phyloP scores from a whole-genome alignment of 2,329 filamentous ascomycete species.

The Fusarium miscanthi region DNA sequence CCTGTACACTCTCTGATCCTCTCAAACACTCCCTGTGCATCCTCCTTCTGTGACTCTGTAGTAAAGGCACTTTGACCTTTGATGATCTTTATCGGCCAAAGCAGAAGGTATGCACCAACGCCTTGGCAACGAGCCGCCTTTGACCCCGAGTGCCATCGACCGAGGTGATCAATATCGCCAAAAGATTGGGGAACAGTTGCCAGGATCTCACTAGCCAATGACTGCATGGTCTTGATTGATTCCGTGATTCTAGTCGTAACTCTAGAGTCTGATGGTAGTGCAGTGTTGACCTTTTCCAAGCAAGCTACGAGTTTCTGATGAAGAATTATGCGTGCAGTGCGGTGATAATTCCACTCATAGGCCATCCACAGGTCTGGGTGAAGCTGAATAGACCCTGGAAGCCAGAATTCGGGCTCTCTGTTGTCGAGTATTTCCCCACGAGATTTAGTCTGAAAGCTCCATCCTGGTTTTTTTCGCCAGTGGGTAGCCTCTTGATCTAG shows the following conservation, averaged over 20 bases:
- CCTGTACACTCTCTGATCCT: conserved; percentile 54
- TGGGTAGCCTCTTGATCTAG: conserved; percentile 47
- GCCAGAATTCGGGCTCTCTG: not conserved
- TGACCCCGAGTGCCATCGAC: conserved; percentile 7
- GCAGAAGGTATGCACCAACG: conserved; percentile 52
- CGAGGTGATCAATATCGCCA: conserved; percentile 50
- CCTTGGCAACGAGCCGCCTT: conserved; percentile 44
- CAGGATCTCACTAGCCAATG: conserved; percentile 49
- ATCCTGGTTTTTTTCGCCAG: conserved; percentile 50
- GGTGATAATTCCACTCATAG: conserved; percentile 57
- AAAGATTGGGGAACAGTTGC: conserved; percentile 53
- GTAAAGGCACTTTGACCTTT: conserved; percentile 42
- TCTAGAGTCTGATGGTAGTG: not conserved
- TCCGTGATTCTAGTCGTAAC: not conserved
- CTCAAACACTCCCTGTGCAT: conserved; percentile 48
- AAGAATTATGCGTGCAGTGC: conserved; percentile 52
- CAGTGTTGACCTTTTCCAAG: conserved; percentile 18
- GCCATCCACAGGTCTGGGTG: conserved; percentile 54
- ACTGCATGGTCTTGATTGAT: conserved; percentile 34
- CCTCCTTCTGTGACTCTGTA: conserved; percentile 45
- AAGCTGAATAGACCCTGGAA: conserved; percentile 48
- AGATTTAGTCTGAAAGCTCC: conserved; percentile 46
- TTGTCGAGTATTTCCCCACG: conserved; percentile 30
- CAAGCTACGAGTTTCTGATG: conserved; percentile 51
- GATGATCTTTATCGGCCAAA: conserved; percentile 54